Base-by-base conservation (phyloP, 2,329 filamentous ascomycete species). In the Dothistroma septosporum region DNA sequence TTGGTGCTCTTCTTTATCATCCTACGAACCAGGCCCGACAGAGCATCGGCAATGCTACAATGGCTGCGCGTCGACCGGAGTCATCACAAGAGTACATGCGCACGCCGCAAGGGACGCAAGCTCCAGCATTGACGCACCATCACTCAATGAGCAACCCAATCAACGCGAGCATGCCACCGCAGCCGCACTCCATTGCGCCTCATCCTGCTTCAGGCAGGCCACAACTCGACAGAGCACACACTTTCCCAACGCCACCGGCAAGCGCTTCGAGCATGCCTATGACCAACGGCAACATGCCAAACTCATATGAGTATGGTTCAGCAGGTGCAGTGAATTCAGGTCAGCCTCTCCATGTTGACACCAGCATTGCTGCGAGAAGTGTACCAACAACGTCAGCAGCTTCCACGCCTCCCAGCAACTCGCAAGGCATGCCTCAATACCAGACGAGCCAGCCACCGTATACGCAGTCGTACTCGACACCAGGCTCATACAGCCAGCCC, bases 311-410 rank as follows among this genome's bases (percentile, higher is more conserved):
- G 72, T 97, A 92, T 90, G 82, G 84, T 60, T 67, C 70, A 62
- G 64, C 67, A 7, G 75, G 76, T 24, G 74, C 76, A 28, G 76
- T 78, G 56, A 83, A 84, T 70, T 83, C 83, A 64, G 87, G 82
- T 68, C 90, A 91, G 76, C 83, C 89, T 55, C 83, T 96, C 76
- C 87, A 90, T 31, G 91, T 96, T 70, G 91, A 96, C 69, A 91
- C 89, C 28, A 12, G 35, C 32, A 8, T 53, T 33, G 10, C 44
- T 55, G 81, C 89, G 62, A 88, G 91, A 69, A 95, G 91, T 64
- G 91, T 96, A 82, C 92, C 91, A 58, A 91, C 89, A 10, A 95
- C 91, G n/a, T 91, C 91, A 62, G 91, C 91, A 28, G 93, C 91
- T 6, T 96, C 70, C 52, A 71, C 93, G 0, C 92, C 93, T 12